Base-by-base conservation (phyloP, 169 alveolate species). In the Blepharisma undulans region DNA sequence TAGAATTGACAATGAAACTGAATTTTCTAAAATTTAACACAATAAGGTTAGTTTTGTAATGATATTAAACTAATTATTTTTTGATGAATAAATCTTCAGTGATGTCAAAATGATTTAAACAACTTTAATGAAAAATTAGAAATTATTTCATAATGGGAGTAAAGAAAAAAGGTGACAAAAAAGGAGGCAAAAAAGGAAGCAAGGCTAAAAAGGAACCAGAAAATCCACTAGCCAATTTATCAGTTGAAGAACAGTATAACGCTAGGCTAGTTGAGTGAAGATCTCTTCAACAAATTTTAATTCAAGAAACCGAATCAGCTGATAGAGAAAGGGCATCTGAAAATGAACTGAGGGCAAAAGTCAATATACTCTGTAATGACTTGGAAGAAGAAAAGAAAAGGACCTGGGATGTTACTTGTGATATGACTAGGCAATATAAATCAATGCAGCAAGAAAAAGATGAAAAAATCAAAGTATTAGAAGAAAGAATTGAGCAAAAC, bases 341-440 rank as follows among this genome's bases (percentile, higher is more conserved):
- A 91, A 90, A 94, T 33, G 97, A 96, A 77, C 86, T 94, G 2
- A 74, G 96, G 78, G 82, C 84, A 0, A 85, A 96, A 81, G 94
- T 94, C 12, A 76, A 87, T 77, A 93, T 95, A 60, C 72, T 95
- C 72, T 92, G 92, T 32, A 90, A 93, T 29, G 95, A 93, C 33
- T 84, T 93, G 10, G 93, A 92, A 76, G 95, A 93, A 29, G 95
- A 93, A 33, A 87, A 92, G 80, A 90, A 94, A 88, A 30, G 91
- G 25, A 87, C 92, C 22, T 72, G 81, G 76, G 95, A 93, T 77
- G 61, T 77, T 4, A 92, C 93, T 33, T 93, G 92, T 36, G 97
- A 94, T 60, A 94, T 96, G 97, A 93, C 97, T 14, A 72, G 97
- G 59, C 76, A 94, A 87, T 96, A 93, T 82, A 93, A 94, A 90